Conservation (phyloP, 495 filamentous ascomycete species). For the Annulohypoxylon bovei region DNA sequence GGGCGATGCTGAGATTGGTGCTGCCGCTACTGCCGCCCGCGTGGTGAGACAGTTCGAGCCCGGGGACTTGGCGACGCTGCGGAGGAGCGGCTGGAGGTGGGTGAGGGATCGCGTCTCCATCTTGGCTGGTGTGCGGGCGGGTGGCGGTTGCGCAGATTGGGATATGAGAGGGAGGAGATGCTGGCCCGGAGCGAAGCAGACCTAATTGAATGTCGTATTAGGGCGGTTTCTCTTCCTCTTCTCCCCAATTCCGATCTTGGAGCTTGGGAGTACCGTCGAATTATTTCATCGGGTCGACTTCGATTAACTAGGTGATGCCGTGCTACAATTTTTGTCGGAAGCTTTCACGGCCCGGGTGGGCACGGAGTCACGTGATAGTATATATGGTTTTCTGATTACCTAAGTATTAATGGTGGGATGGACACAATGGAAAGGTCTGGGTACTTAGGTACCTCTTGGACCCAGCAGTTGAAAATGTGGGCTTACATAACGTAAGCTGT, state of each 20-base stretch:
- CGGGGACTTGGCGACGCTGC: slow-evolving; percentile 35
- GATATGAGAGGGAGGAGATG: background rate
- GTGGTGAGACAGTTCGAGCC: slow-evolving; percentile 59
- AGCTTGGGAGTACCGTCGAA: slow-evolving; percentile 4
- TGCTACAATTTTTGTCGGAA: slow-evolving; percentile 32
- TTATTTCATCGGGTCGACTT: slow-evolving; percentile 16
- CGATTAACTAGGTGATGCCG: background rate
- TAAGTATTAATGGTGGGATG: background rate
- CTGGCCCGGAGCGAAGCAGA: background rate
- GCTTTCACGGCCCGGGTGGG: slow-evolving; percentile 20
- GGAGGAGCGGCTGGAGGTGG: slow-evolving; percentile 43
- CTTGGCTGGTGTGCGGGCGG: background rate
- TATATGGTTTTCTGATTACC: background rate
- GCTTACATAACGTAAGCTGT: slow-evolving; percentile 3
- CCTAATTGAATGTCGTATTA: background rate
- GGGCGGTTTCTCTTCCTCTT: slow-evolving; percentile 4
- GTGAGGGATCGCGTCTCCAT: slow-evolving; percentile 47
- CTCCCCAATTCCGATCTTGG: slow-evolving; percentile 11
- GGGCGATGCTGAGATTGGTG: slow-evolving; percentile 52
- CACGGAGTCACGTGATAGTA: slow-evolving; percentile 13
- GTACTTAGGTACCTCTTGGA: too few species aligned
- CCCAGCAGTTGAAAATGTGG: background rate
- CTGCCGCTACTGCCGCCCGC: slow-evolving; percentile 69
- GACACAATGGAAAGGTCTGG: background rate
- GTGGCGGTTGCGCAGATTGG: background rate